A percentile compares a stretch with the other conserved stretches of the same genome.
These are phyloP conservation scores for Monosporascus sp. DNA, from an alignment of 2,329 filamentous ascomycete species.

Conservation along the genomic window DNA sequence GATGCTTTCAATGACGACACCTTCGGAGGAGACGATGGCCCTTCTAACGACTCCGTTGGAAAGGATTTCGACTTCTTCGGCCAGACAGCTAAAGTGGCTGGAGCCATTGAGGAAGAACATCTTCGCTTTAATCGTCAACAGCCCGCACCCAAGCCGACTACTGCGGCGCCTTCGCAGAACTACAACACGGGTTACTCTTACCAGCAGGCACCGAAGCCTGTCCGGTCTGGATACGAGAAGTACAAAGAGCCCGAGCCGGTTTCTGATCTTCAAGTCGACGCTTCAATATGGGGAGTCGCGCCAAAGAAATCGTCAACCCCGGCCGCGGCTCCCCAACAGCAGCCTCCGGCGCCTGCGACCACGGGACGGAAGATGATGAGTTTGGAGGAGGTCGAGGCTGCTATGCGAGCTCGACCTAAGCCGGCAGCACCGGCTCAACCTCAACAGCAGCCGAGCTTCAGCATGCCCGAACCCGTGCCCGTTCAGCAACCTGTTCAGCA, in stretches of 20 bases:
- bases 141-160: conserved; percentile 45
- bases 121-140: conserved; percentile 73
- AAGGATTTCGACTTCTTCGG: conserved; percentile 98
- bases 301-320: conserved; percentile 49
- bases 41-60: conserved; percentile 53
- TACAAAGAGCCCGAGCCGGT: conserved; percentile 81
- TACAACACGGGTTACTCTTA: conserved; percentile 26
- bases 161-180: conserved; percentile 25
- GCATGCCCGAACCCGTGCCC: conserved; percentile 13
- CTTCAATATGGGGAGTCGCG: conserved; percentile 82
- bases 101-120: conserved; percentile 87
- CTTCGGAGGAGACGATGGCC: conserved; percentile 55
- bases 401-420: conserved; percentile 69
- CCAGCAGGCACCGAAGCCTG: conserved; percentile 50
- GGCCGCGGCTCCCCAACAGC: conserved; percentile 12
- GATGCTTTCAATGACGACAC: conserved; percentile 98
- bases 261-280: conserved; percentile 86
- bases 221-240: conserved; percentile 82
- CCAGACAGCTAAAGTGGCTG: conserved; percentile 78
- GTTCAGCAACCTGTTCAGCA: conserved; percentile 20
- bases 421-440: conserved; percentile 31
- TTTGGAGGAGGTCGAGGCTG: conserved; percentile 91
- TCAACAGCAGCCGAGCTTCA: conserved; percentile 22
- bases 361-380: conserved; percentile 77
- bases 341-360: conserved; percentile 21